Percentiles rank a stretch among this genome's conserved stretches.
These are phyloP conservation scores for Rhododendron griersonianum DNA, from an alignment of 148 eudicot species.

Conservation along the genomic window DNA sequence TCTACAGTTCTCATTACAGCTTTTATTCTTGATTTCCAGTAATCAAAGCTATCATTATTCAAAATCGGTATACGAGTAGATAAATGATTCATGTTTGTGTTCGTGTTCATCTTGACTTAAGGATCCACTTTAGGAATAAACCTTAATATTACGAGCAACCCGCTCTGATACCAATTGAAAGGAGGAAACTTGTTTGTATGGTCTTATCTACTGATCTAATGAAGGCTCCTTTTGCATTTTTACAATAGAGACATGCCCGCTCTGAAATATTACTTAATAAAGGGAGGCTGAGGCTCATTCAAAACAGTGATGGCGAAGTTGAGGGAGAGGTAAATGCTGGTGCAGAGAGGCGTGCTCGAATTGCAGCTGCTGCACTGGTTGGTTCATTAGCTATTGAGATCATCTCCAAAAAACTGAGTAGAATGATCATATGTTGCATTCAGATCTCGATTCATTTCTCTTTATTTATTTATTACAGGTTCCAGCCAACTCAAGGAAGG, in stretches of 20 bases:
- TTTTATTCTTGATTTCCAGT: too few species aligned
- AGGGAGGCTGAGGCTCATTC: constrained; percentile 77
- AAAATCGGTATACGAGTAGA: too few species aligned
- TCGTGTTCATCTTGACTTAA: too few species aligned
- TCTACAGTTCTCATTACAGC: too few species aligned
- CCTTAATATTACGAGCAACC: too few species aligned
- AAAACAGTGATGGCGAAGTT: constrained; percentile 70
- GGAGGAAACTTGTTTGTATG: neutral
- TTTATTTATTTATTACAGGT: constrained; percentile 7
- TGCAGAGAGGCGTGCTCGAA: constrained; percentile 67
- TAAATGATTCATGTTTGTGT: too few species aligned
- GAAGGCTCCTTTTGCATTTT: neutral
- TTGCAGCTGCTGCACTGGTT: constrained; percentile 57
- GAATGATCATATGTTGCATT: neutral
- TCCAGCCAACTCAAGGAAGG: constrained; percentile 32
- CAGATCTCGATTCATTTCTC: neutral
- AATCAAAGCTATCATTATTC: too few species aligned
- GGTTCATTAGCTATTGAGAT: constrained; percentile 3
- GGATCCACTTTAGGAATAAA: too few species aligned
- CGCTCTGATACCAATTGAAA: too few species aligned
- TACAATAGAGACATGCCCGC: constrained; percentile 64
- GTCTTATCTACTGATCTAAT: neutral
- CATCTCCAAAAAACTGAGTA: neutral
- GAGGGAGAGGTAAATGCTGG: constrained; percentile 53
- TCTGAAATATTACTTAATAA: constrained; percentile 59